Evolutionary conservation across 2,329 filamentous ascomycete species (phyloP).

Genomic region (Calonectria multiphialidica): DNA sequence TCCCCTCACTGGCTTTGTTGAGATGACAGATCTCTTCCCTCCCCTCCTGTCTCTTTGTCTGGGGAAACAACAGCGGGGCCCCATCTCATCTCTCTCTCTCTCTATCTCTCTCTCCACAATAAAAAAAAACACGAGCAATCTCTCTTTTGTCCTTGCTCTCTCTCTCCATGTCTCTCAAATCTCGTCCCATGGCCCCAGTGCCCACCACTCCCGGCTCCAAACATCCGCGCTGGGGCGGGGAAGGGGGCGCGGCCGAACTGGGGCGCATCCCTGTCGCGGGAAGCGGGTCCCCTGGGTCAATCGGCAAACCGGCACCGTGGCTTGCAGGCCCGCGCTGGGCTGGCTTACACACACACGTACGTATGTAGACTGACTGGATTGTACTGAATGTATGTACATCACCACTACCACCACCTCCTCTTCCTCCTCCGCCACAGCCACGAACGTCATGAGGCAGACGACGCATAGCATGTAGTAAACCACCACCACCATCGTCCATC

Average conservation of each 20-base stretch:
- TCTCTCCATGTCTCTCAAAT: background rate
- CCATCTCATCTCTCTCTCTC: background rate
- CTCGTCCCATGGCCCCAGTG: background rate
- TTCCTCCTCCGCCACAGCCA: too few relatives aligned
- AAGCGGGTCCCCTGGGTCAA: slow-evolving; percentile 11
- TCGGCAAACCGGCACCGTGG: slow-evolving; percentile 41
- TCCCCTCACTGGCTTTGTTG: background rate
- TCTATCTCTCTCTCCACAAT: background rate
- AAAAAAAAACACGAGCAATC: background rate
- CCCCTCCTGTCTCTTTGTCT: background rate
- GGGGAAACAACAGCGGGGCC: background rate
- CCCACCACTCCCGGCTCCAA: slow-evolving; percentile 32
- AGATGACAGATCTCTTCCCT: background rate
- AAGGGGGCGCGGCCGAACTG: slow-evolving; percentile 17
- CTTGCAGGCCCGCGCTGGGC: background rate
- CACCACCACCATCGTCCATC: background rate
- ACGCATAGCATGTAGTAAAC: too few relatives aligned
- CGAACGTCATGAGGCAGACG: background rate
- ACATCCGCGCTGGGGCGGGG: slow-evolving; percentile 14
- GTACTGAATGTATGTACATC: slow-evolving; percentile 31
- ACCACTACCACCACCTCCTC: background rate
- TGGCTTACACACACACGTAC: too few relatives aligned
- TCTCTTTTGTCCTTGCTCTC: background rate
- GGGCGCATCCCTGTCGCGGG: slow-evolving; percentile 25
- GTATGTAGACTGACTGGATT: too few relatives aligned